Conservation (phyloP, 441 rosid species). For the Eutrema salsugineum region DNA sequence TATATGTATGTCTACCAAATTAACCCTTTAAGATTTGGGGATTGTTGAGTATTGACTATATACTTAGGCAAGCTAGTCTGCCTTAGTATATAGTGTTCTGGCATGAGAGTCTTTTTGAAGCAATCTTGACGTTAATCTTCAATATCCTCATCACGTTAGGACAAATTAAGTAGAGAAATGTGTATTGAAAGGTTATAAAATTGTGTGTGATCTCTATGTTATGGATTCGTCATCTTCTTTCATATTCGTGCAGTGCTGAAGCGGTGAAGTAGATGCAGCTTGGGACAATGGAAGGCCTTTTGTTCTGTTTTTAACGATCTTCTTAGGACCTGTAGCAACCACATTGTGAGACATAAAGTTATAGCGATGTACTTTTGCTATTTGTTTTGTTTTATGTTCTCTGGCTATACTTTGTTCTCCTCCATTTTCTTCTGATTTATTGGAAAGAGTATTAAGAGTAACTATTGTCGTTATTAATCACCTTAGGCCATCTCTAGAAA, state of each 20-base stretch:
- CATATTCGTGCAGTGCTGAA: conserved; percentile 19
- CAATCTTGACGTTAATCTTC: background rate
- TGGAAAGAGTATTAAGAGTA: background rate
- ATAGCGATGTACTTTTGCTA: background rate
- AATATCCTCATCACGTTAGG: background rate
- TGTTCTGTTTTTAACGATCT: background rate
- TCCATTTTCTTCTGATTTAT: background rate
- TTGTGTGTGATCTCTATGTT: background rate
- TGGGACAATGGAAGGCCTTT: background rate
- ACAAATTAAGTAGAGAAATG: background rate
- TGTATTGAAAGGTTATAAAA: background rate
- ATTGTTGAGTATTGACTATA: background rate
- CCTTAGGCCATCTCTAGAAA: background rate
- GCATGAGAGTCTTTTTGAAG: background rate
- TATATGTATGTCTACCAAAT: too few species aligned
- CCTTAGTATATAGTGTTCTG: background rate
- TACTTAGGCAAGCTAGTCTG: background rate
- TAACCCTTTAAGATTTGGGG: too few species aligned
- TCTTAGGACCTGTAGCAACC: background rate
- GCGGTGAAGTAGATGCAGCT: background rate
- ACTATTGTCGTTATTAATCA: background rate
- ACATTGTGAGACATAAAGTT: background rate
- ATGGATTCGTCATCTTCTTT: background rate
- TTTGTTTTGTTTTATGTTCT: background rate
- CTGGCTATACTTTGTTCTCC: background rate